Conservation (phyloP, 2,329 filamentous ascomycete species). For the Cryphonectria naterciae region DNA sequence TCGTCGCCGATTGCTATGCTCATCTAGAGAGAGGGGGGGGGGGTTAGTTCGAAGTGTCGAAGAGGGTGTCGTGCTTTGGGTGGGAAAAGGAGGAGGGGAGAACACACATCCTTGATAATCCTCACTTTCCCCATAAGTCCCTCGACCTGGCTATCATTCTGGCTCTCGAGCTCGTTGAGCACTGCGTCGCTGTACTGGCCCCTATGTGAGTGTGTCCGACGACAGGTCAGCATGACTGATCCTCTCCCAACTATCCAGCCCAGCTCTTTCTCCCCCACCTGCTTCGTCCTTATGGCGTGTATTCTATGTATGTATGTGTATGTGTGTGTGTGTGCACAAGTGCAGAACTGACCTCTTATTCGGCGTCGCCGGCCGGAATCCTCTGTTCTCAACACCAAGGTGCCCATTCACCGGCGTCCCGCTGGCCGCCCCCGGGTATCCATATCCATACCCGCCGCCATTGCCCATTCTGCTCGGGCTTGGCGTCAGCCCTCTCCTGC, state of each 20-base stretch:
- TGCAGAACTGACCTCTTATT: constrained; percentile 61
- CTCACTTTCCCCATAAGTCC: constrained; percentile 90
- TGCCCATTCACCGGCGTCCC: constrained; percentile 31
- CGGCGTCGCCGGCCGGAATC: constrained; percentile 71
- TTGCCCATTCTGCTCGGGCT: constrained; percentile 46
- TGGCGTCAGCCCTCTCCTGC: constrained; percentile 47
- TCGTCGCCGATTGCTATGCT: constrained; percentile 93
- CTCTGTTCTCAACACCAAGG: constrained; percentile 41
- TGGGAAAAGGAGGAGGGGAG: background rate
- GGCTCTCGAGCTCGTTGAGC: constrained; percentile 89
- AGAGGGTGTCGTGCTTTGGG: constrained; percentile 8
- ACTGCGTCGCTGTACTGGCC: constrained; percentile 94
- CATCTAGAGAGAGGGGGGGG: constrained; percentile 61
- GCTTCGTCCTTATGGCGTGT: background rate
- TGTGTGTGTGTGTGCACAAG: background rate
- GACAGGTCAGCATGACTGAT: constrained; percentile 8
- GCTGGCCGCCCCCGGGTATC: constrained; percentile 46
- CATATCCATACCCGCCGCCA: constrained; percentile 62
- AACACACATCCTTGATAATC: constrained; percentile 82
- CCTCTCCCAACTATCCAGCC: background rate
- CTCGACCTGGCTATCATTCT: constrained; percentile 88
- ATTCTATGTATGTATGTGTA: background rate
- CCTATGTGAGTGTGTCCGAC: constrained; percentile 45
- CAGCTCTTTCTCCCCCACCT: background rate
- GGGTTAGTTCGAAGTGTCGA: background rate